These are phyloP conservation scores for Omphalotus guepiniiformis DNA, from an alignment of 768 basidiomycete species.

Conservation along the genomic window DNA sequence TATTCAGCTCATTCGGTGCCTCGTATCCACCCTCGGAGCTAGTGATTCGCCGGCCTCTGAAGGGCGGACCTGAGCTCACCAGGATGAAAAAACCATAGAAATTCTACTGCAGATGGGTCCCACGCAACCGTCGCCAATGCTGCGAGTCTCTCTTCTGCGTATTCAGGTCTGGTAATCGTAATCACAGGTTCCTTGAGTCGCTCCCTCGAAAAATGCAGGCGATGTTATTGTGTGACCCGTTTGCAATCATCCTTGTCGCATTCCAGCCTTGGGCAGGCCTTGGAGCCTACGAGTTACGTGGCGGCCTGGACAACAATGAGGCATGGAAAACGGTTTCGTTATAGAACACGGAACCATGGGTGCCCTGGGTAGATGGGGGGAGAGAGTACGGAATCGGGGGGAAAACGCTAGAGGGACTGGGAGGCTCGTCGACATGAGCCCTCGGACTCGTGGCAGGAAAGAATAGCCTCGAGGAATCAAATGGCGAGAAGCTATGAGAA, in stretches of 20 bases:
- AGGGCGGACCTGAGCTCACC: conserved; percentile 51
- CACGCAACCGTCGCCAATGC: conserved; percentile 49
- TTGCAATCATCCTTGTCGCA: conserved; percentile 96
- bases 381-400: conserved; percentile 58
- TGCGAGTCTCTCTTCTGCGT: conserved; percentile 58
- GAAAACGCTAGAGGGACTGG: conserved; percentile 81
- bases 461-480: not conserved
- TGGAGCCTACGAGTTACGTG: conserved; percentile 92
- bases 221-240: conserved; percentile 92
- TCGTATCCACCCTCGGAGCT: conserved; percentile 84
- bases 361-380: conserved; percentile 42
- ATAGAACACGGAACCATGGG: conserved; percentile 53
- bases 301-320: too few relatives aligned
- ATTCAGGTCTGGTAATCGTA: conserved; percentile 63
- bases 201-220: conserved; percentile 93
- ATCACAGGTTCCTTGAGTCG: conserved; percentile 75
- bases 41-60: conserved; percentile 67
- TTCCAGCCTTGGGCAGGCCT: conserved; percentile 88
- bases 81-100: conserved; percentile 55
- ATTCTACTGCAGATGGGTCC: conserved; percentile 56
- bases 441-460: conserved; percentile 47
- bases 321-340: conserved; percentile 92
- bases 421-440: conserved; percentile 59
- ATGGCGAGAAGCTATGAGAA: conserved; percentile 3
- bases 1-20: conserved; percentile 65